phyloP scores from a whole-genome alignment of 352 stramenopile species.

The Phytophthora idaei region DNA sequence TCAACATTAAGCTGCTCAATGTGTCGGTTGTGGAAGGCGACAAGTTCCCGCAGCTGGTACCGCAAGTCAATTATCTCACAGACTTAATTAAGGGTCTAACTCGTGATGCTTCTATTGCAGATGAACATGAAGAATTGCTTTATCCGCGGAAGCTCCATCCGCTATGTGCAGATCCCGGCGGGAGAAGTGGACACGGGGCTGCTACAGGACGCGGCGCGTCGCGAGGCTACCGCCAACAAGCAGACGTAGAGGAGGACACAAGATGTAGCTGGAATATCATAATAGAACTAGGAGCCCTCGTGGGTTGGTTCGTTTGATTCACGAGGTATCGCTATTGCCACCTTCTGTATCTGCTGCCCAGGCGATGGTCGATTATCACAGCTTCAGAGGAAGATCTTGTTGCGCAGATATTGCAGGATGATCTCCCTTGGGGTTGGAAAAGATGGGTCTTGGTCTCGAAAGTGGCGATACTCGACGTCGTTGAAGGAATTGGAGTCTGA shows the following conservation, averaged over 20 bases:
- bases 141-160: constrained; percentile 97
- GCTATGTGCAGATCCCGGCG: constrained; percentile 98
- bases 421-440: neutral
- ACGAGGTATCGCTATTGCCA: neutral
- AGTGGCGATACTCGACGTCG: neutral
- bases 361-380: neutral
- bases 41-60: constrained; percentile 96
- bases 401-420: constrained; percentile 3
- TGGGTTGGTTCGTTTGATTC: constrained; percentile 22
- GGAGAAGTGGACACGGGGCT: constrained; percentile 97
- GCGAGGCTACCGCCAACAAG: constrained; percentile 79
- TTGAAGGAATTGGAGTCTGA: neutral
- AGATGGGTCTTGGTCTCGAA: neutral
- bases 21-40: constrained; percentile 96
- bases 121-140: constrained; percentile 98
- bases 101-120: constrained; percentile 36
- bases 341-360: too few relatives aligned
- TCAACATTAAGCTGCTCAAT: constrained; percentile 99
- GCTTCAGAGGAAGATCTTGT: constrained; percentile 21
- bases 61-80: neutral
- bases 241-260: constrained; percentile 44
- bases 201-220: constrained; percentile 82
- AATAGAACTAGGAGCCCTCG: constrained; percentile 18
- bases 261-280: constrained; percentile 13
- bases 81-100: neutral